phyloP scores from a whole-genome alignment of 169 alveolate genomes.

The Cryptosporidium viatorum region DNA sequence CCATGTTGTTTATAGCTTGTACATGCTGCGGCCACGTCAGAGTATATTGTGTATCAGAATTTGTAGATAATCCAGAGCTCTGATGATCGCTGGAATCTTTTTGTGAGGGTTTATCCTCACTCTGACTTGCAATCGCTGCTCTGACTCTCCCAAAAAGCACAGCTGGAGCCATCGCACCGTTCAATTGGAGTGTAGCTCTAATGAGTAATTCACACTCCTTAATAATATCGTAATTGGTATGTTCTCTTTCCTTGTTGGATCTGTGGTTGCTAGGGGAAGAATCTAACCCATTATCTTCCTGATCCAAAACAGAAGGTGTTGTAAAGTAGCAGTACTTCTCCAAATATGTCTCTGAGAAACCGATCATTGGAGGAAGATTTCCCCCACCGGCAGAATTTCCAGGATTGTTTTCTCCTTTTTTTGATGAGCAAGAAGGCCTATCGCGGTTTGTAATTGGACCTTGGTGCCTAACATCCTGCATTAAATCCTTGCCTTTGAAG shows the following conservation, averaged over 20 bases:
- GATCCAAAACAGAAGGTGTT: conserved; percentile 13
- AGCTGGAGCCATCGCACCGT: conserved; percentile 76
- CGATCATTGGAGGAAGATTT: conserved; percentile 52
- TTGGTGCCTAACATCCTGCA: neutral
- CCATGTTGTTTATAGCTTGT: conserved; percentile 71
- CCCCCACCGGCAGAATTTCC: neutral
- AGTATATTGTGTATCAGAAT: neutral
- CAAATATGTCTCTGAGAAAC: conserved; percentile 15
- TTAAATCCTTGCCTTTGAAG: neutral
- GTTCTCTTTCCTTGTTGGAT: neutral
- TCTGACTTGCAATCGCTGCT: conserved; percentile 48
- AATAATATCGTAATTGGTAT: conserved; percentile 22
- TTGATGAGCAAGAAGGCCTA: neutral
- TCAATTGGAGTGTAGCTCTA: conserved; percentile 52
- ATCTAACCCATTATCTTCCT: neutral
- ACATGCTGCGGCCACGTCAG: conserved; percentile 69
- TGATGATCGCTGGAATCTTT: neutral
- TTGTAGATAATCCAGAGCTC: neutral
- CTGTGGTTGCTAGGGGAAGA: neutral
- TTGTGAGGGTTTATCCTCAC: neutral
- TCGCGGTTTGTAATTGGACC: neutral
- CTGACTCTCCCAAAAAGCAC: conserved; percentile 63
- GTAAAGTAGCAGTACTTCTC: conserved; percentile 53
- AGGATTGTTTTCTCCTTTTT: neutral
- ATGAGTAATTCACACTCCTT: conserved; percentile 61